Percentiles rank a stretch among this genome's conserved stretches.
Evolutionary conservation across 331 rosid species (phyloP).

Genomic region (Erythrophleum ivorense): DNA sequence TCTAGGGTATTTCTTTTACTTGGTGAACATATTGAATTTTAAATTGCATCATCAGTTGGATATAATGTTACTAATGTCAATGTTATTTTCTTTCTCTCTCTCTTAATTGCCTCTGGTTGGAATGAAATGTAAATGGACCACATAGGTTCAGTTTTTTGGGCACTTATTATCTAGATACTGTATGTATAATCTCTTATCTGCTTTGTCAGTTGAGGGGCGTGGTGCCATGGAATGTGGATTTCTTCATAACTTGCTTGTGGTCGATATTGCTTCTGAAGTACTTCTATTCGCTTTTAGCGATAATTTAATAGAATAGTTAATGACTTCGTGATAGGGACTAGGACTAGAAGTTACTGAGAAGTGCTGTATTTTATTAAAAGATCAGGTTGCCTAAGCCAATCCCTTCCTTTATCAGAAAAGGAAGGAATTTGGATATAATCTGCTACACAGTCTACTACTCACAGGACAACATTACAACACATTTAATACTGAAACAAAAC

Average conservation of each 20-base stretch:
- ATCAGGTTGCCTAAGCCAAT: no score
- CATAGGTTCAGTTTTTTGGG: neutral
- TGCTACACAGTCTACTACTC: no score
- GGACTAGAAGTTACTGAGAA: no score
- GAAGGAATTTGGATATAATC: no score
- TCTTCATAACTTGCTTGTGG: neutral
- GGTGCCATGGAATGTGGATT: neutral
- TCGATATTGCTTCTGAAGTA: neutral
- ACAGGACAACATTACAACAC: no score
- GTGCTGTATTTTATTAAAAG: no score
- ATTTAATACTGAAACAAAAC: no score
- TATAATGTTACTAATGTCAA: neutral
- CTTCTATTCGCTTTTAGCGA: conserved; percentile 1
- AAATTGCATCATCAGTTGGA: conserved; percentile 3
- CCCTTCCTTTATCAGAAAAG: no score
- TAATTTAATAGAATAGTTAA: no score
- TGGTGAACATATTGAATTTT: neutral
- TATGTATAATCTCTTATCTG: neutral
- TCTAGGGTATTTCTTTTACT: conserved; percentile 45
- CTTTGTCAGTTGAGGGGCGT: neutral
- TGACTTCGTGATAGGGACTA: no score
- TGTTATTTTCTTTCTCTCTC: neutral
- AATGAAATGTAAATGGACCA: neutral
- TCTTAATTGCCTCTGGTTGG: neutral
- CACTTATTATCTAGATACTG: neutral